Evolutionary conservation across 352 stramenopile species (phyloP), one percentile per base, ranked within the genome.

Genomic region (Phytophthora multivora): DNA sequence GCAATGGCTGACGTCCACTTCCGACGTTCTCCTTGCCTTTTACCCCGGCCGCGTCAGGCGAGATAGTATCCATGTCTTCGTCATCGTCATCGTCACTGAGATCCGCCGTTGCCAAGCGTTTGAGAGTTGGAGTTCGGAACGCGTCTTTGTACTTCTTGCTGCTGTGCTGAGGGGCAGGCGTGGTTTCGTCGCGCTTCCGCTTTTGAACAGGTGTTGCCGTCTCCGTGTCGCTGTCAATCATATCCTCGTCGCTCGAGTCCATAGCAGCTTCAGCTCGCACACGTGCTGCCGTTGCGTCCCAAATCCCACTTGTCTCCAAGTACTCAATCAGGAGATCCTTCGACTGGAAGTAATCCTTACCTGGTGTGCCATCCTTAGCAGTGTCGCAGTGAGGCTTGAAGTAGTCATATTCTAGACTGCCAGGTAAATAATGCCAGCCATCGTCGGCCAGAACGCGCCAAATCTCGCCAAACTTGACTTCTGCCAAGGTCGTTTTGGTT

Each of bases 391-490:
- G 62, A 6, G 83, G 83, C 51, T 76, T 88, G 64, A 89, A 89
- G 69, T 88, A 92, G 47, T 90, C 79, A 45, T 81, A 92, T 16
- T 78, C 81, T 4, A 90, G 65, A 5, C n/a, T 42, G 5, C 78
- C 57, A 46, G 30, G 23, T 15, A 53, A 59, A 35, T 77, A 81
- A 30, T 86, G 71, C 83, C 83, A 92, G 4, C 81, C 80, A 54
- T 85, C 56, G 33, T 78, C 52, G 3, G 56, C 43, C n/a, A 92
- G 46, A 25, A 75, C 47, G 8, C 47, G 33, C 83, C 83, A 91
- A 49, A 91, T 78, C 10, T 75, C 52, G 5, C 77, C 80, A 48
- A 89, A 91, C 39, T 87, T 89, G n/a, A 86, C 70, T n/a, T 81
- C 61, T 1, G 43, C 61, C 0, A 57, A 42, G 5, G 55, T 65